phyloP scores from a whole-genome alignment of 352 stramenopile species.

The Phytopythium chamaehyphon region DNA sequence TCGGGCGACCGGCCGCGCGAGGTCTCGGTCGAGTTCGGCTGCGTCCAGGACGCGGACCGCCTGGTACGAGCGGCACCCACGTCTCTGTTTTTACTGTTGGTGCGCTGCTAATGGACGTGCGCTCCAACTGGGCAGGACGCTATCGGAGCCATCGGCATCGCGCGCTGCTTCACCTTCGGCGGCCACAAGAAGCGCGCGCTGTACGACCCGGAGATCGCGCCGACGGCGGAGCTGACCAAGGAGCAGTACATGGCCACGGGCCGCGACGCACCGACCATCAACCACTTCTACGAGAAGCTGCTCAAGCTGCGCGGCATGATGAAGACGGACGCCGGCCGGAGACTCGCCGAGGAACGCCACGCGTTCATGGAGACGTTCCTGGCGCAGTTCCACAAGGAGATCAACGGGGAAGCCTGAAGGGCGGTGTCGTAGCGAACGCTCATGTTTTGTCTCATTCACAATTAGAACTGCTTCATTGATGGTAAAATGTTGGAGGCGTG shows the following conservation, averaged over 20 bases:
- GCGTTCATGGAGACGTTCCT: constrained; percentile 87
- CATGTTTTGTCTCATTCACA: neutral
- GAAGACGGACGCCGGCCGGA: constrained; percentile 74
- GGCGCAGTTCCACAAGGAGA: constrained; percentile 76
- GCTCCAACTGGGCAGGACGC: constrained; percentile 47
- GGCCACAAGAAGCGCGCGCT: constrained; percentile 78
- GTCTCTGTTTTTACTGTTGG: constrained; percentile 1
- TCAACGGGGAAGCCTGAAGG: constrained; percentile 36
- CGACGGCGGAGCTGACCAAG: constrained; percentile 59
- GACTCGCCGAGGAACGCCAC: constrained; percentile 78
- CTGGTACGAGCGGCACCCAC: constrained; percentile 29
- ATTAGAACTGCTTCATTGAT: too few species aligned
- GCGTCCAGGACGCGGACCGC: constrained; percentile 87
- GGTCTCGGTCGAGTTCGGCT: constrained; percentile 72
- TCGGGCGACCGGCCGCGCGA: constrained; percentile 16
- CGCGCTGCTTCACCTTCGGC: constrained; percentile 89
- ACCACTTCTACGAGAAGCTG: constrained; percentile 92
- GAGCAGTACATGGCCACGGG: constrained; percentile 78
- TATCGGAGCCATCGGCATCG: constrained; percentile 89
- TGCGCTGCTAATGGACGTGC: too few species aligned
- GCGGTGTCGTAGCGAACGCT: too few species aligned
- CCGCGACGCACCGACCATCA: constrained; percentile 68
- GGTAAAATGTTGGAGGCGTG: too few species aligned
- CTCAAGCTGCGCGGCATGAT: constrained; percentile 85
- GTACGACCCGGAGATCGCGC: constrained; percentile 65